Percentiles rank a stretch among this genome's conserved stretches.
Evolutionary conservation across 2,329 filamentous ascomycete genomes (phyloP).

Genomic region (Botryotinia narcissicola): DNA sequence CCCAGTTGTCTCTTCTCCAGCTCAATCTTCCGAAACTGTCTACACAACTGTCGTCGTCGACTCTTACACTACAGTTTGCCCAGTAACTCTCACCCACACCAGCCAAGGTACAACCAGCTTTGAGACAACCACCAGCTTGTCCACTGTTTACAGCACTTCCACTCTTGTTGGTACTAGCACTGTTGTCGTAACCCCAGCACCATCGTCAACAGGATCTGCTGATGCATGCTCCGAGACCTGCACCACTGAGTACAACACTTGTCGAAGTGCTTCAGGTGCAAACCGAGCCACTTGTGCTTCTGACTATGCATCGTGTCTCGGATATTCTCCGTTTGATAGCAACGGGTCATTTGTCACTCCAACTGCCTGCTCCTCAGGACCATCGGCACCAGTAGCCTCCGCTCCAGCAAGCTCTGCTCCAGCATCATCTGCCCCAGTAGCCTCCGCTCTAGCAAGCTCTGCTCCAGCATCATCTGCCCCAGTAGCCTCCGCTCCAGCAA

Average conservation of each 20-base stretch:
- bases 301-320: no score
- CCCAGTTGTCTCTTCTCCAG: neutral
- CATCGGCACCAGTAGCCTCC: neutral
- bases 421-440: neutral
- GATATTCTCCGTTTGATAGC: no score
- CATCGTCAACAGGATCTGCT: neutral
- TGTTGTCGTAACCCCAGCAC: neutral
- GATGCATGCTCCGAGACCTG: no score
- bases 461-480: neutral
- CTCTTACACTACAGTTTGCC: constrained; percentile 2
- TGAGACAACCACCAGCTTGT: constrained; percentile 3
- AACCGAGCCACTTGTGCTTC: no score
- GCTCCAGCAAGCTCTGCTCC: neutral
- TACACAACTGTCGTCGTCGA: neutral
- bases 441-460: no score
- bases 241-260: no score
- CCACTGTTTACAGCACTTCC: neutral
- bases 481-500: neutral
- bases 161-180: neutral
- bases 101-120: neutral
- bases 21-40: no score
- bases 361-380: no score
- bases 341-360: no score
- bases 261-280: no score
- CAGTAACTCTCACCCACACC: constrained; percentile 3